Conservation (phyloP, 164 flowering plant species). For the Kingdonia uniflora region DNA sequence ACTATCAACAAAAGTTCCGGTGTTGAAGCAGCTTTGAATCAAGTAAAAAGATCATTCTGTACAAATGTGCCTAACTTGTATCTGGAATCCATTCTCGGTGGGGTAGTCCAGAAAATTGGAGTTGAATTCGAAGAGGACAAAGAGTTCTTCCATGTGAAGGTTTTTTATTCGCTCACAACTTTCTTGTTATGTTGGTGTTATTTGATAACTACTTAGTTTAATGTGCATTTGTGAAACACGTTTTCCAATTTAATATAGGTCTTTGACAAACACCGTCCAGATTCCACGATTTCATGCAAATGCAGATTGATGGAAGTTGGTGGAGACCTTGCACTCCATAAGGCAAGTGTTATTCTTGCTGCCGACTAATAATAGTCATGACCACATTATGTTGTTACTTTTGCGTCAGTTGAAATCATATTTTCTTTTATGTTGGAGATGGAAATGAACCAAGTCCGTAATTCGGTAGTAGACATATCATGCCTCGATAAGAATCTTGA, state of each 20-base stretch:
- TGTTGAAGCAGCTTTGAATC: conserved; percentile 17
- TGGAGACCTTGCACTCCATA: conserved; percentile 30
- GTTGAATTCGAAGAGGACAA: conserved; percentile 28
- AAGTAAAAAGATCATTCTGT: conserved; percentile 24
- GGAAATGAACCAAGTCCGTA: neutral
- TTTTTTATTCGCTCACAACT: conserved; percentile 8
- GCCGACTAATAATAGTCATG: too few relatives aligned
- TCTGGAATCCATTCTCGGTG: conserved; percentile 15
- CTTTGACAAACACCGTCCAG: conserved; percentile 26
- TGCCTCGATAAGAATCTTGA: conserved; percentile 1
- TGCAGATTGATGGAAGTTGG: conserved; percentile 23
- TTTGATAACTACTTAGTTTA: neutral
- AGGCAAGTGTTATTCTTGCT: conserved; percentile 30
- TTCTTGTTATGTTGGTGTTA: too few relatives aligned
- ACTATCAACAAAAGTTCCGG: conserved; percentile 10
- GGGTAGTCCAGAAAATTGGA: conserved; percentile 27
- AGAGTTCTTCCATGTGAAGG: conserved; percentile 41
- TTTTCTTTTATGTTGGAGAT: too few relatives aligned
- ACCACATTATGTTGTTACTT: too few relatives aligned
- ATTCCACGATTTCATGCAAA: conserved; percentile 41
- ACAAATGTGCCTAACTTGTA: conserved; percentile 34
- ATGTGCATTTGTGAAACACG: too few relatives aligned
- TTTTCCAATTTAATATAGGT: conserved; percentile 22
- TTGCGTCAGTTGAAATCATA: too few relatives aligned
- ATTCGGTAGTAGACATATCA: neutral